Percentiles rank a stretch among this genome's conserved stretches.
These are phyloP conservation scores for Aspergillus terreus DNA, from an alignment of 2,329 filamentous ascomycete genomes.

Conservation along the genomic window DNA sequence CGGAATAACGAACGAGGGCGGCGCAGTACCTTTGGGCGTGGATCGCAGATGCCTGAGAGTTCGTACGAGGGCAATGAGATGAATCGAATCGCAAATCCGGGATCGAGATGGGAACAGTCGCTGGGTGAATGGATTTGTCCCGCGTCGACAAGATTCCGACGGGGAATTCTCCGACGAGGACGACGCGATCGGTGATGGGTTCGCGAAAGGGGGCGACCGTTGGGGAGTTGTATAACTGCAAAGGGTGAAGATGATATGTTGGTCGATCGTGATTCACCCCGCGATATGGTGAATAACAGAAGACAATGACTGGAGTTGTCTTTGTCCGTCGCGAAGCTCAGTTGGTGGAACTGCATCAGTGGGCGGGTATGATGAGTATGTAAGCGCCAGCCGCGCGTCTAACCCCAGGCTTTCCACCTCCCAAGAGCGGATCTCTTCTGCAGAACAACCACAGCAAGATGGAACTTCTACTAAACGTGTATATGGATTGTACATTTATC, in stretches of 20 bases:
- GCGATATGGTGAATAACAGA: not conserved
- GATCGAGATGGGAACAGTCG: not conserved
- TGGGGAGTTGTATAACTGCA: not conserved
- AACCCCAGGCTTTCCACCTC: not conserved
- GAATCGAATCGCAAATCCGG: not conserved
- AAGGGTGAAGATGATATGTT: no score
- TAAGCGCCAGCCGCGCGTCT: not conserved
- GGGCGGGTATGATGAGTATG: not conserved
- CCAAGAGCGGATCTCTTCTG: not conserved
- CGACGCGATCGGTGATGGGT: no score
- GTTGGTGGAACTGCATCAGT: not conserved
- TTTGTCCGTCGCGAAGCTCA: not conserved
- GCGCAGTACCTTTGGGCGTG: slow-evolving; percentile 1
- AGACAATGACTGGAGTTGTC: not conserved
- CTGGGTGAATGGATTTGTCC: not conserved
- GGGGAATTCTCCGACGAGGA: no score
- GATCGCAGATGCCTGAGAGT: not conserved
- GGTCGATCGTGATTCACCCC: no score
- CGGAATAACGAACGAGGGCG: not conserved
- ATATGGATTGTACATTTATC: no score
- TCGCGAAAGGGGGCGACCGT: not conserved
- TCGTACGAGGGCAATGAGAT: not conserved
- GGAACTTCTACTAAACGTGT: no score
- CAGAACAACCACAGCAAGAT: not conserved
- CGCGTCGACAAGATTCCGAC: not conserved